A percentile compares a stretch with the other conserved stretches of the same genome.
These are phyloP conservation scores for Poterioochromonas sp. DNA, from an alignment of 352 stramenopile species.

Conservation along the genomic window DNA sequence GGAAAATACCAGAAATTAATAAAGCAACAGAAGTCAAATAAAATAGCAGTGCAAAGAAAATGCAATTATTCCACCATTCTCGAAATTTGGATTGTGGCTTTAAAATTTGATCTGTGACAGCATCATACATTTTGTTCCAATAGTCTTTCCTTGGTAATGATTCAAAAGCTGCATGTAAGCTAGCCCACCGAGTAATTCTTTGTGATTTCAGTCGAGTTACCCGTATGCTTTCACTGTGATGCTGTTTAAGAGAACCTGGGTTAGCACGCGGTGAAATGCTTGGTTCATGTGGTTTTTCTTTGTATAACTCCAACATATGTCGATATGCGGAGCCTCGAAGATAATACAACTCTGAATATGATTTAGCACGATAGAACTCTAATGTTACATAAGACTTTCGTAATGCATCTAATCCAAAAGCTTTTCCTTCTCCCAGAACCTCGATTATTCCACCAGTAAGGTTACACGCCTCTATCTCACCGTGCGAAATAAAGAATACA, in stretches of 20 bases:
- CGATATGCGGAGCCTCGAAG: not conserved
- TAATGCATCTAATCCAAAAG: conserved; percentile 12
- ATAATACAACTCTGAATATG: not conserved
- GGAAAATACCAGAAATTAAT: not conserved
- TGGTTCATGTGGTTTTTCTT: too few species aligned
- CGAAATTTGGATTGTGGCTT: not conserved
- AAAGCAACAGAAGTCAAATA: not conserved
- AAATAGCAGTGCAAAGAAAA: not conserved
- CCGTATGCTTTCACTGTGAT: too few species aligned
- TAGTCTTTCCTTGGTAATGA: too few species aligned
- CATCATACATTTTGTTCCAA: too few species aligned
- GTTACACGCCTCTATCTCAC: not conserved
- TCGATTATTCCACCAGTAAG: not conserved
- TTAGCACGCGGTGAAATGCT: too few species aligned
- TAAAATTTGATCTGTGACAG: too few species aligned
- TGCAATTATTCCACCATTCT: not conserved
- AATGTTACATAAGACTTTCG: not conserved
- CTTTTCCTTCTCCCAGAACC: not conserved
- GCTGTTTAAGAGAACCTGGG: too few species aligned
- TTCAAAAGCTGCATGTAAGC: too few species aligned
- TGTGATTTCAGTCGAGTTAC: too few species aligned
- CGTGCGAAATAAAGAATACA: not conserved
- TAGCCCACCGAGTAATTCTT: too few species aligned
- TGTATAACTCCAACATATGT: not conserved
- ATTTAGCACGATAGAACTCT: not conserved